Evolutionary conservation across 331 rosid species (phyloP).

Genomic region (Malus hybrid): DNA sequence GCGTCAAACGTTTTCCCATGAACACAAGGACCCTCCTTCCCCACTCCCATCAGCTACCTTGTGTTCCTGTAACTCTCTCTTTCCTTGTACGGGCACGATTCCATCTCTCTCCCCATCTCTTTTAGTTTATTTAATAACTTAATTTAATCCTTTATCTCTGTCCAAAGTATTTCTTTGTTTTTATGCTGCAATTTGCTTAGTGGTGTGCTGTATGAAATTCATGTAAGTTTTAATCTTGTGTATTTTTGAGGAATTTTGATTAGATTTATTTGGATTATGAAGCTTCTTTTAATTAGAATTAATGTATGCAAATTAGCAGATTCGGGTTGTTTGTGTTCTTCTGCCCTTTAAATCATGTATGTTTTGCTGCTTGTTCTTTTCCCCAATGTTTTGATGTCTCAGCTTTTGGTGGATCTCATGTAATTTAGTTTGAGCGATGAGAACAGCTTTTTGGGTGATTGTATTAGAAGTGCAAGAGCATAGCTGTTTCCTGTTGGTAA

Average conservation of each 20-base stretch:
- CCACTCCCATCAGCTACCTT: background rate
- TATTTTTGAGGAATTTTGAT: background rate
- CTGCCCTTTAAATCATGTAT: background rate
- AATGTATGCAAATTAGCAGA: background rate
- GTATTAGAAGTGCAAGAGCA: background rate
- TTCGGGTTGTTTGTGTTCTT: background rate
- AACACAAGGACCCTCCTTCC: background rate
- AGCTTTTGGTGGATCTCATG: conserved; percentile 2
- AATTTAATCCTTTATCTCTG: background rate
- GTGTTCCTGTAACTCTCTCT: conserved; percentile 4
- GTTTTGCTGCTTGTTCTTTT: background rate
- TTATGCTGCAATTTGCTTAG: background rate
- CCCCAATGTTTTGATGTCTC: background rate
- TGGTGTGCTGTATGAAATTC: background rate
- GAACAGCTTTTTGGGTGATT: background rate
- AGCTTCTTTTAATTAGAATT: background rate
- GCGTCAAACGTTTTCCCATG: conserved; percentile 15
- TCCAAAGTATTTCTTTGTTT: background rate
- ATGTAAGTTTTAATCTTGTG: background rate
- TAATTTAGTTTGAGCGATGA: background rate
- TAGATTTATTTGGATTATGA: background rate
- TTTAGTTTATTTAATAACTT: background rate
- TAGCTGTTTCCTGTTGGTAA: background rate
- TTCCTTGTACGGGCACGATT: conserved; percentile 7
- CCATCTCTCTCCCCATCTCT: background rate